Percentiles rank a stretch among this genome's conserved stretches.
phyloP scores from a whole-genome alignment of 495 filamentous ascomycete species.

The Umbilicaria muhlenbergii region DNA sequence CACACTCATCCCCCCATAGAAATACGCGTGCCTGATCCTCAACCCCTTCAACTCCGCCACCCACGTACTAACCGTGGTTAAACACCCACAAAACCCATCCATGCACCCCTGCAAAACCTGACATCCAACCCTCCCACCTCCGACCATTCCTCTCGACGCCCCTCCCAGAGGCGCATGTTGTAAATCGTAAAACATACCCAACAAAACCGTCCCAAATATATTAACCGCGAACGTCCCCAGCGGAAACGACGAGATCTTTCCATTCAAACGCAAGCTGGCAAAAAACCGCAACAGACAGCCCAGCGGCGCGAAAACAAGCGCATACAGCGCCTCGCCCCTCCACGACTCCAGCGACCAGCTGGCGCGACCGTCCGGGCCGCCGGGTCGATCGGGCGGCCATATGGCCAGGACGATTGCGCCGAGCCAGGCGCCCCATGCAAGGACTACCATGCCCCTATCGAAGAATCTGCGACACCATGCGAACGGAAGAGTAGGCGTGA shows the following conservation, averaged over 20 bases:
- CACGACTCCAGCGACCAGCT: conserved; percentile 35
- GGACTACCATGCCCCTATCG: conserved; percentile 42
- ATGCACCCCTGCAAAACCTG: conserved; percentile 70
- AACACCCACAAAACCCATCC: conserved; percentile 83
- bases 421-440: conserved; percentile 63
- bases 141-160: no score
- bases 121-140: conserved; percentile 39
- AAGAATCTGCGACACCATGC: conserved; percentile 38
- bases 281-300: conserved; percentile 69
- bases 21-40: conserved; percentile 49
- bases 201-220: conserved; percentile 50
- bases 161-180: conserved; percentile 40
- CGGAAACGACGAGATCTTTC: conserved; percentile 53
- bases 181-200: conserved; percentile 56
- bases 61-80: conserved; percentile 92
- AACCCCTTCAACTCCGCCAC: conserved; percentile 62
- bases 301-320: conserved; percentile 70
- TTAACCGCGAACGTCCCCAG: conserved; percentile 84
- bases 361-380: conserved; percentile 14
- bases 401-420: conserved; percentile 61
- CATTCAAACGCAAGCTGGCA: conserved; percentile 50
- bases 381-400: conserved; percentile 50
- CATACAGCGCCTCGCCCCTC: conserved; percentile 61
- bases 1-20: conserved; percentile 59
- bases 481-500: conserved; percentile 43